phyloP scores from a whole-genome alignment of 768 basidiomycete genomes.

The Termitomyces sp. region DNA sequence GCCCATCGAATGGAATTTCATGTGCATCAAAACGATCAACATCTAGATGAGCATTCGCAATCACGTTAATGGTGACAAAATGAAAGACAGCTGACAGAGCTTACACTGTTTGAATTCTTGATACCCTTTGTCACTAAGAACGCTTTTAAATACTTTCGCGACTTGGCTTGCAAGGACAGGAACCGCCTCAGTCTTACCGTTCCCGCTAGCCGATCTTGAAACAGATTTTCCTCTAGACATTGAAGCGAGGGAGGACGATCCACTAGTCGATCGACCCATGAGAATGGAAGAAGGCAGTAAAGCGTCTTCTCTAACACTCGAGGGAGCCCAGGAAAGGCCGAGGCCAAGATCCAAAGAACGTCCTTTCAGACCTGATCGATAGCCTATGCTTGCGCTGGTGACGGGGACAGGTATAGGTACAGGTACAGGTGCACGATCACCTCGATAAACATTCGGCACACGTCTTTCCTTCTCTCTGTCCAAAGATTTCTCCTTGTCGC shows the following conservation, averaged over 20 bases:
- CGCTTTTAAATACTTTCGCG: constrained; percentile 40
- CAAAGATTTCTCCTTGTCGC: constrained; percentile 25
- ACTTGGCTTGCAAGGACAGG: constrained; percentile 39
- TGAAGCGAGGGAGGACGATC: constrained; percentile 18
- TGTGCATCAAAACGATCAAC: constrained; percentile 73
- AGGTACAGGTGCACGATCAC: constrained; percentile 28
- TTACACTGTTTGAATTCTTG: constrained; percentile 59
- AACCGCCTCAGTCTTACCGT: constrained; percentile 12
- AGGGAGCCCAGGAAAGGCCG: constrained; percentile 69
- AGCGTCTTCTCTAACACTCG: constrained; percentile 61
- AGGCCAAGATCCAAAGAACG: constrained; percentile 69
- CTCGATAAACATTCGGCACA: constrained; percentile 15
- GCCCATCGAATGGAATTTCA: constrained; percentile 70
- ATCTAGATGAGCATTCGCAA: constrained; percentile 33
- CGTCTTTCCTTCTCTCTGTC: constrained; percentile 22
- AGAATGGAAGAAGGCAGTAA: constrained; percentile 45
- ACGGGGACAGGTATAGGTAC: constrained; percentile 18
- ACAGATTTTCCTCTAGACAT: constrained; percentile 13
- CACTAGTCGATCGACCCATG: constrained; percentile 27
- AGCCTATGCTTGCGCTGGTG: constrained; percentile 22
- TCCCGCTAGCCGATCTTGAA: constrained; percentile 20
- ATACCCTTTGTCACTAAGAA: constrained; percentile 42
- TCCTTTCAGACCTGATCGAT: constrained; percentile 50
- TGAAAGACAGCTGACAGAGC: constrained; percentile 18
- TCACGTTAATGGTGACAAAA: constrained; percentile 1